Evolutionary conservation across 1,284 basidiomycete genomes (phyloP).

Genomic region (Athelia sp.): DNA sequence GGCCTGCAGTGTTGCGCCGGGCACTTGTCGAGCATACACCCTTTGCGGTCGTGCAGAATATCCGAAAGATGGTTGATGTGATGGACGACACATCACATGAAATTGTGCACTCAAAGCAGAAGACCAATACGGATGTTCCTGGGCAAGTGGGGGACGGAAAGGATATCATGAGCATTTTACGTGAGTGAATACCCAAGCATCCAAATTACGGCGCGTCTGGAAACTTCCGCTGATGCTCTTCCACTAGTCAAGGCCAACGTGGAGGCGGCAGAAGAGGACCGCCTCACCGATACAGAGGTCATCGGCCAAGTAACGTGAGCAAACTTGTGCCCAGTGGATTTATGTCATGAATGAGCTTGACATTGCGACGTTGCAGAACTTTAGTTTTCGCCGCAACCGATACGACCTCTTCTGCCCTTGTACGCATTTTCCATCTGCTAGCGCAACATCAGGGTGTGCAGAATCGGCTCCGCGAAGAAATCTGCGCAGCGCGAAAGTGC

Average conservation of each 20-base stretch:
- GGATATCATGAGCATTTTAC: constrained; percentile 19
- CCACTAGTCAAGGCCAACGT: constrained; percentile 39
- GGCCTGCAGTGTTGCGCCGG: constrained; percentile 6
- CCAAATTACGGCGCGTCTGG: too few relatives aligned
- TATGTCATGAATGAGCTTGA: neutral
- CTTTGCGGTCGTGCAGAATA: neutral
- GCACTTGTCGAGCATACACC: constrained; percentile 6
- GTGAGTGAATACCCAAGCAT: constrained; percentile 7
- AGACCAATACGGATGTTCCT: constrained; percentile 11
- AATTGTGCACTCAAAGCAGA: constrained; percentile 11
- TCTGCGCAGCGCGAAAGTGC: constrained; percentile 17
- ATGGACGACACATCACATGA: constrained; percentile 9
- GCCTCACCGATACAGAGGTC: constrained; percentile 34
- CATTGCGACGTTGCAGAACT: constrained; percentile 19
- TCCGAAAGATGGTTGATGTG: constrained; percentile 8
- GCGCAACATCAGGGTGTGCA: constrained; percentile 26
- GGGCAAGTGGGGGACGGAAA: constrained; percentile 17
- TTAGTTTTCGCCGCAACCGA: constrained; percentile 43
- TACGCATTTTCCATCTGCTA: constrained; percentile 31
- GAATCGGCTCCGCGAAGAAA: constrained; percentile 27
- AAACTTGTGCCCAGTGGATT: neutral
- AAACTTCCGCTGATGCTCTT: too few relatives aligned
- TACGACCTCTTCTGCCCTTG: constrained; percentile 34
- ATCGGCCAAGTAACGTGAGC: constrained; percentile 44
- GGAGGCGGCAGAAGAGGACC: constrained; percentile 23